These are phyloP conservation scores for Termitomyces sp. DNA, from an alignment of 768 basidiomycete species.

Conservation along the genomic window DNA sequence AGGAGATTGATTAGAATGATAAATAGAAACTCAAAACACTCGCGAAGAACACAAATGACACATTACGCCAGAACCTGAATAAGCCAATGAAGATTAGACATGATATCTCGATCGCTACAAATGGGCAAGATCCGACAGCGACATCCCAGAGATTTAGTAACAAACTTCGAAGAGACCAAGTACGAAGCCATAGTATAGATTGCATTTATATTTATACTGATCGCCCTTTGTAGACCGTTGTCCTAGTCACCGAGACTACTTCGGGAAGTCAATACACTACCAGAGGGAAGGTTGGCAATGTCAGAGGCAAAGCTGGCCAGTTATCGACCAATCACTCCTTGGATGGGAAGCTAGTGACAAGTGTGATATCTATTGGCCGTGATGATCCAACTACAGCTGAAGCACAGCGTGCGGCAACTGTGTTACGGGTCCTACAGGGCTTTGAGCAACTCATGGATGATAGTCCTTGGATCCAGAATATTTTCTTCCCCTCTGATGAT, in stretches of 20 bases:
- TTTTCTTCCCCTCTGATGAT: constrained; percentile 37
- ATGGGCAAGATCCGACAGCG: constrained; percentile 22
- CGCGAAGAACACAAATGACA: constrained; percentile 42
- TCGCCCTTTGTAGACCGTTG: constrained; percentile 1
- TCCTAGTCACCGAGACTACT: constrained; percentile 11
- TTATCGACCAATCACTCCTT: constrained; percentile 23
- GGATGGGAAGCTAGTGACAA: constrained; percentile 28
- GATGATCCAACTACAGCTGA: constrained; percentile 62
- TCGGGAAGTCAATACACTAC: constrained; percentile 34
- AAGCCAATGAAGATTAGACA: constrained; percentile 47
- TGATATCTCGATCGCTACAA: constrained; percentile 27
- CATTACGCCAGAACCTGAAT: constrained; percentile 42
- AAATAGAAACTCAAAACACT: constrained; percentile 37
- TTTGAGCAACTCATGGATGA: constrained; percentile 28
- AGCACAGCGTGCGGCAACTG: constrained; percentile 34
- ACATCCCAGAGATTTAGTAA: constrained; percentile 38
- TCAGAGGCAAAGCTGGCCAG: constrained; percentile 26
- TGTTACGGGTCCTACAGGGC: constrained; percentile 45
- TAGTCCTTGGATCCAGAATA: constrained; percentile 48
- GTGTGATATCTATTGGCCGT: constrained; percentile 49
- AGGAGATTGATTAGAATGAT: background rate
- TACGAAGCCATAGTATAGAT: constrained; percentile 19
- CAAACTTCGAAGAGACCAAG: constrained; percentile 33
- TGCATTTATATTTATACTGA: background rate
- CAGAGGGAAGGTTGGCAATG: constrained; percentile 24